Base-by-base conservation (phyloP, 2,329 filamentous ascomycete genomes). In the Zalaria obscura region DNA sequence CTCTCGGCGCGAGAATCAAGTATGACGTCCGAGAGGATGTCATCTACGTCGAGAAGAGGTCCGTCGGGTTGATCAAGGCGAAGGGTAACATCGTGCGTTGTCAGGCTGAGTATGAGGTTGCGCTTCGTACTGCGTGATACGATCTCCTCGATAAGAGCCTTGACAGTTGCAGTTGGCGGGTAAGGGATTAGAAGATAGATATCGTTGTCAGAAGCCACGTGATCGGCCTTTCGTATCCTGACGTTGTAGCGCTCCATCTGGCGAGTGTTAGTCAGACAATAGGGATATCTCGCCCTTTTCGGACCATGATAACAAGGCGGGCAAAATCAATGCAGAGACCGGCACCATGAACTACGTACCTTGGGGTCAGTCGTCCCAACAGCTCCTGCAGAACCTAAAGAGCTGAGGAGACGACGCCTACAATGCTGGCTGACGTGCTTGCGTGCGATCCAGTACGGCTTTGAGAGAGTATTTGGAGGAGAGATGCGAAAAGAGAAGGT, bases 41-140 rank as follows among this genome's bases (percentile, higher is more conserved):
- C 55, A n/a, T 52, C 46, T 3, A 25, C 31, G 38, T 56, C 54
- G 10, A 56, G 45, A 27, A 55, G 48, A n/a, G 55, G 49, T 8
- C 55, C 54, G 32, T 49, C 45, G 11, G 39, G 39, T 33, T 40
- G 43, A 29, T 52, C 48, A 10, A 55, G 45, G 39, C 53, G 54
- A 10, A 58, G 41, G 2, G 48, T 52, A 35, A 46, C 46, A 29
- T 42, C 25, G 33, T 50, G 51, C 9, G 47, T 45, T 38, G 41
- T 40, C 26, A 48, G 35, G 1, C 39, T 29, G 34, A 54, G 35
- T 4, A 31, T 31, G 27, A 51, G 40, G 28, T 45, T 44, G 10
- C 44, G 45, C 28, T 41, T 44, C 9, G 38, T 11, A 10, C 47
- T 39, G 28, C 51, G 48, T 28, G 38, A 47, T 45, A 44, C 47